phyloP scores from a whole-genome alignment of 2,329 filamentous ascomycete genomes.

The Arthrobotrys musiformis region DNA sequence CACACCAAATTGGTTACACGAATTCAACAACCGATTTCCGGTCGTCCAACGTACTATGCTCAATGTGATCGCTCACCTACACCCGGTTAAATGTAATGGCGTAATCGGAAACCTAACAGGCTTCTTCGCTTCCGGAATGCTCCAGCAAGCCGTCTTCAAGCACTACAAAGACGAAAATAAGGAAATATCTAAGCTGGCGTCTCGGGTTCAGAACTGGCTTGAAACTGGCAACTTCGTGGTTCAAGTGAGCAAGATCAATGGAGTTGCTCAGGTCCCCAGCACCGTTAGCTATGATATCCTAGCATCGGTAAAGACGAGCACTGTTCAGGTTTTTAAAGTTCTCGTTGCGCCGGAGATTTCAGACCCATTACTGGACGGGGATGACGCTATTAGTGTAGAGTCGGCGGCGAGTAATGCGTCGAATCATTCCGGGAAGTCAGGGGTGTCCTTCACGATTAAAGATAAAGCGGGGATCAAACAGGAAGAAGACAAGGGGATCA shows the following conservation, averaged over 20 bases:
- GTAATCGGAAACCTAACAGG: constrained; percentile 67
- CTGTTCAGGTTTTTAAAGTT: constrained; percentile 52
- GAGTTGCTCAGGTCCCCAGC: constrained; percentile 66
- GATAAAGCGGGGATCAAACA: constrained; percentile 54
- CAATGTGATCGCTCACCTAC: constrained; percentile 67
- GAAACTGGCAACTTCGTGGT: constrained; percentile 68
- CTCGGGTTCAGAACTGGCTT: constrained; percentile 66
- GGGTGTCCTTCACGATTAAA: constrained; percentile 41
- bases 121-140: constrained; percentile 66
- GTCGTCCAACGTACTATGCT: constrained; percentile 62
- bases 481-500: constrained; percentile 63
- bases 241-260: constrained; percentile 65
- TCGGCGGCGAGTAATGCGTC: constrained; percentile 42
- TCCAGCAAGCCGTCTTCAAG: constrained; percentile 67
- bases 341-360: constrained; percentile 41
- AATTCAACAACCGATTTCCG: constrained; percentile 53
- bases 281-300: constrained; percentile 66
- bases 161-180: constrained; percentile 64
- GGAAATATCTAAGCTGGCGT: constrained; percentile 65
- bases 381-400: constrained; percentile 48
- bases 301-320: constrained; percentile 59
- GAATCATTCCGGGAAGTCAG: constrained; percentile 24
- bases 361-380: constrained; percentile 40
- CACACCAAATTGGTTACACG: constrained; percentile 43
- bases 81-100: constrained; percentile 67